These are phyloP conservation scores for Tetrastigma voinierianum DNA, from an alignment of 164 flowering plant species.

Conservation along the genomic window DNA sequence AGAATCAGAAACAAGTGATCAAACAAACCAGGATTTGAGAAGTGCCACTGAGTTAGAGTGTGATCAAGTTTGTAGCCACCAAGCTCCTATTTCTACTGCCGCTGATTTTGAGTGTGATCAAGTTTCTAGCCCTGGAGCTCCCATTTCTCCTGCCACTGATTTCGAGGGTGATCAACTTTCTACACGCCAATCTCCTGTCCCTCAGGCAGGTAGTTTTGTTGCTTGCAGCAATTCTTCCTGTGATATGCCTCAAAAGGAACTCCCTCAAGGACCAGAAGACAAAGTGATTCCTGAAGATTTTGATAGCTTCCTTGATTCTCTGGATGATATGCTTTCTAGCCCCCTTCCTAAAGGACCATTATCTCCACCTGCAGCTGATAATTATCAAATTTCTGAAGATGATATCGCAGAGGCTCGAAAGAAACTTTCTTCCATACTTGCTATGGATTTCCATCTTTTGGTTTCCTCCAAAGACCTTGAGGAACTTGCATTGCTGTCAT, in stretches of 20 bases:
- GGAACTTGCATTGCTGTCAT: slow-evolving; percentile 4
- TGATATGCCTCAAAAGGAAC: not conserved
- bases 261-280: not conserved
- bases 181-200: no score
- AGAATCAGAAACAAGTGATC: slow-evolving; percentile 3
- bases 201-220: no score
- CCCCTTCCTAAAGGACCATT: slow-evolving; percentile 1
- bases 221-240: no score
- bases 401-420: slow-evolving; percentile 18
- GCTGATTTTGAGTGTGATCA: not conserved
- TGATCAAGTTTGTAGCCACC: slow-evolving; percentile 4
- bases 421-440: slow-evolving; percentile 21
- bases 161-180: no score
- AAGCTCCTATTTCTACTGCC: not conserved
- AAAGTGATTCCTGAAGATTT: slow-evolving; percentile 9
- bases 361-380: not conserved
- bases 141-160: no score
- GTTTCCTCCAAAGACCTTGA: slow-evolving; percentile 7
- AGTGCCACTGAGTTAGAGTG: not conserved
- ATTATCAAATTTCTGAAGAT: not conserved
- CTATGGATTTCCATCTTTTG: slow-evolving; percentile 15
- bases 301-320: slow-evolving; percentile 16
- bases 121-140: no score
- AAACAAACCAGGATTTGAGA: not conserved
- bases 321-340: slow-evolving; percentile 15